Evolutionary conservation across 2,329 filamentous ascomycete species (phyloP).

Genomic region (Curvularia eragrostidis): DNA sequence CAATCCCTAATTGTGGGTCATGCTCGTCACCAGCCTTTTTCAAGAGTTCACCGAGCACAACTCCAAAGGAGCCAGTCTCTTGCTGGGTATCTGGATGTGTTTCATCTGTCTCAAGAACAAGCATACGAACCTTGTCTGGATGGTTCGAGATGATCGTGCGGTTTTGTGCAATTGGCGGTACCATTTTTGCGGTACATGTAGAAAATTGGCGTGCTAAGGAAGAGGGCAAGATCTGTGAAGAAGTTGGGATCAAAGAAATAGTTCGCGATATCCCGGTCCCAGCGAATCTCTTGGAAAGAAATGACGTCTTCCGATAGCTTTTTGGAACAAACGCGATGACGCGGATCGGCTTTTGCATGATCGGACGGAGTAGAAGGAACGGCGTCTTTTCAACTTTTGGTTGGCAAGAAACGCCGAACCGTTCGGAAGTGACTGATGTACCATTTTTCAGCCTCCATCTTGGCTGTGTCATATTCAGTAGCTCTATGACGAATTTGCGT

Average conservation of each 20-base stretch:
- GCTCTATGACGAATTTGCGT: conserved; percentile 26
- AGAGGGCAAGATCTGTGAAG: not conserved
- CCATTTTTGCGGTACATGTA: conserved; percentile 24
- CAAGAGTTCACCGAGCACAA: conserved; percentile 62
- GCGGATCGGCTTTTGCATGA: conserved; percentile 21
- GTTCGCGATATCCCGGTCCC: not conserved
- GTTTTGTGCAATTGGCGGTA: conserved; percentile 31
- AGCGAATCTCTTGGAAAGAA: conserved; percentile 1
- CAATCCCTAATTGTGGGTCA: conserved; percentile 61
- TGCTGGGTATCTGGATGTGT: conserved; percentile 60
- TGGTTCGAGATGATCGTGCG: conserved; percentile 31
- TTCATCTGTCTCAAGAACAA: conserved; percentile 66
- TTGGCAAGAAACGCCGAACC: conserved; percentile 6
- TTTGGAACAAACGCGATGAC: conserved; percentile 17
- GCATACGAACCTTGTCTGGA: conserved; percentile 51
- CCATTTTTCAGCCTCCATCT: conserved; percentile 19
- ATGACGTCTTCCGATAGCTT: conserved; percentile 13
- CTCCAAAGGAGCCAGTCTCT: conserved; percentile 61
- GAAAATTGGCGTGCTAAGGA: conserved; percentile 2
- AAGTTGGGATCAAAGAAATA: not conserved
- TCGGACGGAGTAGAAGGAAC: conserved; percentile 8
- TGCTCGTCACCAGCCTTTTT: conserved; percentile 59
- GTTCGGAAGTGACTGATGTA: conserved; percentile 23
- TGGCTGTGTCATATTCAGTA: conserved; percentile 17
- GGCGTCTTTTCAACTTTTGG: not conserved